Conservation (phyloP, 139 green algal genomes). For the Micromonas commoda region DNA sequence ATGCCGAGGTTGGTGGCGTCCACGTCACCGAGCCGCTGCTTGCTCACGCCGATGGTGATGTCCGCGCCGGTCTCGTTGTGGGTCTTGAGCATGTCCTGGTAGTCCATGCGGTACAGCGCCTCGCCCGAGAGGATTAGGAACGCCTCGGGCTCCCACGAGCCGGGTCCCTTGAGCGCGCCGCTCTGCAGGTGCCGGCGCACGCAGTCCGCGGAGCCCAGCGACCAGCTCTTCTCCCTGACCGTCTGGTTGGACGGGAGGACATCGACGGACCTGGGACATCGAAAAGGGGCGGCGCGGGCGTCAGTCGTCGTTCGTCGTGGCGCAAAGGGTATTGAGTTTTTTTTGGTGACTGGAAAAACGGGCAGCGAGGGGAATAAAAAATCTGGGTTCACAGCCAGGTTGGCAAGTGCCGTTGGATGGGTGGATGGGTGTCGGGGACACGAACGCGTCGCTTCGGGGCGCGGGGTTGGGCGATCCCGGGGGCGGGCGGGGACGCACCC, state of each 20-base stretch:
- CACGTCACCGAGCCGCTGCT: background rate
- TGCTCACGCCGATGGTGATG: background rate
- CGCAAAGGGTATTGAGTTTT: no score
- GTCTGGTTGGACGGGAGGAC: background rate
- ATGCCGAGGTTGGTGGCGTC: background rate
- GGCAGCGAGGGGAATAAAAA: no score
- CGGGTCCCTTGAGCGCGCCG: background rate
- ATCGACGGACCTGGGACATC: background rate
- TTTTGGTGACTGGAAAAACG: no score
- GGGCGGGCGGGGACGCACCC: background rate
- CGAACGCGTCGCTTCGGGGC: background rate
- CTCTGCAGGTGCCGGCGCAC: background rate
- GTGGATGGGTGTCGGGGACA: background rate
- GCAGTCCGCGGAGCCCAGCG: background rate
- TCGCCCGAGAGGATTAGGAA: conserved; percentile 13
- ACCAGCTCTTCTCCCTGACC: background rate
- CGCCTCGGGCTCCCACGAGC: background rate
- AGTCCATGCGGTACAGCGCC: conserved; percentile 17
- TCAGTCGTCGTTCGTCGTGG: no score
- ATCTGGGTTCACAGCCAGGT: no score
- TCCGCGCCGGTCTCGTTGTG: conserved; percentile 13
- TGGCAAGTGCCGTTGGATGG: no score
- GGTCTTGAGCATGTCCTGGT: conserved; percentile 7
- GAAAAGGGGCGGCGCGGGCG: background rate
- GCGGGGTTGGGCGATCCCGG: background rate